Evolutionary conservation across 23 red algal species (phyloP).

Genomic region (Pyropia yezoensis): DNA sequence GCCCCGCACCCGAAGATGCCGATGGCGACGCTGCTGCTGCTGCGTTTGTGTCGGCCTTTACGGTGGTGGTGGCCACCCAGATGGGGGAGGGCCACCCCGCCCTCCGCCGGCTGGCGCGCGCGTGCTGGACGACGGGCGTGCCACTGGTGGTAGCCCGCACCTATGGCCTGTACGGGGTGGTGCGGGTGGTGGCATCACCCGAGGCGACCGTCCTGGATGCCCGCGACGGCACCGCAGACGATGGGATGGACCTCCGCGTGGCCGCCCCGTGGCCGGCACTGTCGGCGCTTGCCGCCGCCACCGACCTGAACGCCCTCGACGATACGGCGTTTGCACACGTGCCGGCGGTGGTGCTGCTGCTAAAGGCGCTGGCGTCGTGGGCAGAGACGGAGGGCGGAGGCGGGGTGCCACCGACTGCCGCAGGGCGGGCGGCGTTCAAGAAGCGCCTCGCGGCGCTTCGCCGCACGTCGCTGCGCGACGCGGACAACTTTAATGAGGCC

Average conservation of each 20-base stretch:
- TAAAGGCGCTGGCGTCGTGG: conserved; percentile 36
- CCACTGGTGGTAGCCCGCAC: conserved; percentile 54
- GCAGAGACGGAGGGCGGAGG: conserved; percentile 6
- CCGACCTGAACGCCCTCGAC: conserved; percentile 16
- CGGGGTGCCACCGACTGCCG: conserved; percentile 8
- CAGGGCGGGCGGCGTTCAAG: conserved; percentile 22
- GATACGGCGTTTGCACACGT: conserved; percentile 41
- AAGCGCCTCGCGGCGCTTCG: conserved; percentile 10
- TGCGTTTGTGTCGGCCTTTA: conserved; percentile 40
- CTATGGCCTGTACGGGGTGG: conserved; percentile 57
- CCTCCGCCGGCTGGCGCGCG: conserved; percentile 24
- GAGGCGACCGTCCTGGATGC: conserved; percentile 49
- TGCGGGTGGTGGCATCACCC: conserved; percentile 46
- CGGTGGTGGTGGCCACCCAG: conserved; percentile 61
- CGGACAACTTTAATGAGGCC: conserved; percentile 68
- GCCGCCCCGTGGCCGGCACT: conserved; percentile 62
- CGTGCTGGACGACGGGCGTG: conserved; percentile 41
- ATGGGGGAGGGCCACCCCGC: conserved; percentile 16
- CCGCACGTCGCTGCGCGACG: conserved; percentile 14
- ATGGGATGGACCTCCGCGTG: conserved; percentile 38
- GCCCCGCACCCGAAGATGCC: neutral
- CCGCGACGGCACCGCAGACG: conserved; percentile 21
- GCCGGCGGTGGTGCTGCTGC: conserved; percentile 67
- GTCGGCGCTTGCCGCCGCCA: conserved; percentile 9
- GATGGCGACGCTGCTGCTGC: conserved; percentile 10